Base-by-base conservation (phyloP, 2,329 filamentous ascomycete genomes). In the Colletotrichum sp. region DNA sequence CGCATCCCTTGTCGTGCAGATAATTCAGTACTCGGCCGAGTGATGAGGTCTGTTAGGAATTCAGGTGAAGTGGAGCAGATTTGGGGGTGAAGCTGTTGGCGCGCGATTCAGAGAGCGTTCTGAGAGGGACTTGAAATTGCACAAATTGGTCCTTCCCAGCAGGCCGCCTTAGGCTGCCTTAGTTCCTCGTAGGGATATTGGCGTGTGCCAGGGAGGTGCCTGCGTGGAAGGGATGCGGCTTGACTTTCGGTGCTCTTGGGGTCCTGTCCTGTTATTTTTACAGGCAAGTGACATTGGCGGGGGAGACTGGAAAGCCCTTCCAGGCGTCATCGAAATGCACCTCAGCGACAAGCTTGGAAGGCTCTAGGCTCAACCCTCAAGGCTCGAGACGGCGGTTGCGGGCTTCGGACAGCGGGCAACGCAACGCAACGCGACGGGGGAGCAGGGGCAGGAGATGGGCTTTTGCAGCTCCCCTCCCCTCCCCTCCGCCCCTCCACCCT, bases 1-100 rank as follows among this genome's bases (percentile, higher is more conserved):
- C 65, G 67, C 39, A 44, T 63, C 59, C 74, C 73, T 65, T 24
- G 64, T 68, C 49, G 5, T 65, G 74, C 57, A 74, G 64, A 69
- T 76, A 76, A 74, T 76, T 74, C 74, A 76, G 74, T 73, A 76
- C 74, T 76, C 74, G 74, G 70, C 74, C 74, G 74, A 76, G 65
- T 76, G 74, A 65, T 65, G 64, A 75, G 68, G 72, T 60, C 49
- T 76, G 74, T 76, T 76, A 76, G 74, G 74, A 76, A 76, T 76
- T 76, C 74, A 76, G 74, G 74, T 76, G 70, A 76, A 65, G 74
- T 76, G 74, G 74, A 30, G 74, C 44, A 74, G 65, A 65, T 64
- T 69, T 76, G 64, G 70, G 57, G 69, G 32, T 65, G 21, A 49
- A 52, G 63, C n/a, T 67, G 72, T 63, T 72, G 72, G 55, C 68